These are phyloP conservation scores for Logfia minima DNA, from an alignment of 129 eudicot genomes.

Conservation along the genomic window DNA sequence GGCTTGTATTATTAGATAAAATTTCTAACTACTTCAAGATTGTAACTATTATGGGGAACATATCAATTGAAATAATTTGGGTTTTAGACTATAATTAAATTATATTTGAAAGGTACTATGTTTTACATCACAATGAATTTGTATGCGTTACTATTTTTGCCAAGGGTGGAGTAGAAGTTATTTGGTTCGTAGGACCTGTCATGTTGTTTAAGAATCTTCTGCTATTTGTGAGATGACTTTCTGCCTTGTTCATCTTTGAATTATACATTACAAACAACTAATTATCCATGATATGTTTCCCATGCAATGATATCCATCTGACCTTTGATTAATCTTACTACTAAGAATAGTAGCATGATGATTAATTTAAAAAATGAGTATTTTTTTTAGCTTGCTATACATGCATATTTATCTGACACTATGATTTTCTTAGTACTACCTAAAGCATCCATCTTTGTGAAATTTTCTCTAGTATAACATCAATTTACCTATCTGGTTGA, in stretches of 20 bases:
- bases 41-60: background rate
- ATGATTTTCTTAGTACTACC: background rate
- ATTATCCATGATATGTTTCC: background rate
- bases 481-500: conserved; percentile 1
- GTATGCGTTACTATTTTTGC: background rate
- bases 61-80: too few relatives aligned
- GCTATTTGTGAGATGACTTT: background rate
- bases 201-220: background rate
- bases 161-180: background rate
- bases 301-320: background rate
- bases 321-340: conserved; percentile 2
- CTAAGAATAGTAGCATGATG: background rate
- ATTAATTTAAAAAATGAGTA: background rate
- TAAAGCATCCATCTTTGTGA: background rate
- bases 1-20: background rate
- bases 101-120: background rate
- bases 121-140: background rate
- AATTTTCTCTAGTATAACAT: background rate
- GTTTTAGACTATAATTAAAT: background rate
- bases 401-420: background rate
- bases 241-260: too few relatives aligned
- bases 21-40: background rate
- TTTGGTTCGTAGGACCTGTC: conserved; percentile 1
- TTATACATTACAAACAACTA: background rate
- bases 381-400: background rate